Evolutionary conservation across 2,329 filamentous ascomycete genomes (phyloP).

Genomic region (Dothistroma pini): DNA sequence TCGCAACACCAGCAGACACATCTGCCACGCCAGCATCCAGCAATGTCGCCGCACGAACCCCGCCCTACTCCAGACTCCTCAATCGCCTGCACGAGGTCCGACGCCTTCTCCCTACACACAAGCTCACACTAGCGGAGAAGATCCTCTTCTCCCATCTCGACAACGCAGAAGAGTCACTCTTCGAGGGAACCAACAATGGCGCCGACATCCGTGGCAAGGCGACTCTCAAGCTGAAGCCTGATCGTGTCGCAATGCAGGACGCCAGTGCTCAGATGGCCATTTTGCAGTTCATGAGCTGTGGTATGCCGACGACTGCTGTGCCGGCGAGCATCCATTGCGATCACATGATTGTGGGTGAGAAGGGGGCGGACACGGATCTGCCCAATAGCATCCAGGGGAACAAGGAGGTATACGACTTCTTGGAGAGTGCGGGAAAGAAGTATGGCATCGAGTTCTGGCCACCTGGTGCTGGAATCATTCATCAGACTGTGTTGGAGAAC

Average conservation of each 20-base stretch:
- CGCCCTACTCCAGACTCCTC: constrained; percentile 79
- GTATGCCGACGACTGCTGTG: constrained; percentile 81
- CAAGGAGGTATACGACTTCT: constrained; percentile 95
- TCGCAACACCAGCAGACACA: constrained; percentile 31
- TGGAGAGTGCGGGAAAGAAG: constrained; percentile 86
- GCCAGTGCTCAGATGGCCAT: constrained; percentile 98
- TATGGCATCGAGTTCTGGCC: constrained; percentile 97
- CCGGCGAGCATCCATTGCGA: constrained; percentile 98
- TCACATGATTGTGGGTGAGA: constrained; percentile 95
- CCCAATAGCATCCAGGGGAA: constrained; percentile 83
- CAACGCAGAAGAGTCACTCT: constrained; percentile 80
- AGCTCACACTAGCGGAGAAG: constrained; percentile 91
- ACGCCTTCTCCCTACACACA: constrained; percentile 59
- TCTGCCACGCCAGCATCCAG: constrained; percentile 24
- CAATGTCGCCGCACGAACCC: constrained; percentile 55
- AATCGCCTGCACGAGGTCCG: constrained; percentile 72
- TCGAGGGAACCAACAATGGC: constrained; percentile 79
- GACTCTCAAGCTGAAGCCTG: constrained; percentile 94
- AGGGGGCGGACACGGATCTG: constrained; percentile 81
- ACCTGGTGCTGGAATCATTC: constrained; percentile 89
- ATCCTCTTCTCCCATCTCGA: constrained; percentile 96
- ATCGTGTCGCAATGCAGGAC: constrained; percentile 98
- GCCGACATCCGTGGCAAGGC: constrained; percentile 78
- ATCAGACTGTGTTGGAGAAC: constrained; percentile 97
- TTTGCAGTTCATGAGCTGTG: constrained; percentile 97